These are phyloP conservation scores for Microbotryum saponariae DNA, from an alignment of 1,284 basidiomycete species.

Conservation along the genomic window DNA sequence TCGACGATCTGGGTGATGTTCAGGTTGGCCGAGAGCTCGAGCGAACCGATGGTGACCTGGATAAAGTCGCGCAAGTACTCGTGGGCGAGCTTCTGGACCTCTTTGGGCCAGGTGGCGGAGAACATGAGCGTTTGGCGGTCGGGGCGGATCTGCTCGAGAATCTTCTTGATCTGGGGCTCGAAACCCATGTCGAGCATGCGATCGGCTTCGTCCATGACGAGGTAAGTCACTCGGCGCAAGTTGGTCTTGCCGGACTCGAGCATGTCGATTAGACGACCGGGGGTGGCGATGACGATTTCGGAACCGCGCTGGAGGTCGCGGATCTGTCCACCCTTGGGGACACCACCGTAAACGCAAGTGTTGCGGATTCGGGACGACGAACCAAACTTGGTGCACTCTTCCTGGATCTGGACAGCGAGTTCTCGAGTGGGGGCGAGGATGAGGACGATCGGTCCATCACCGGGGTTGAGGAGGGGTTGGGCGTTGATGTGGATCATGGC, in stretches of 20 bases:
- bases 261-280: slow-evolving; percentile 87
- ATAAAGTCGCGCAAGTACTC: slow-evolving; percentile 95
- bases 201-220: slow-evolving; percentile 99
- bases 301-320: slow-evolving; percentile 94
- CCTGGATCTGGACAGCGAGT: slow-evolving; percentile 96
- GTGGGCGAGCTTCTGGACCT: slow-evolving; percentile 93
- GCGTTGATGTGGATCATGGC: slow-evolving; percentile 99
- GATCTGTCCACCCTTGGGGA: slow-evolving; percentile 96
- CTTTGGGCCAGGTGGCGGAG: slow-evolving; percentile 99
- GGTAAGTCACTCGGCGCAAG: slow-evolving; percentile 87
- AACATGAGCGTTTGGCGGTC: slow-evolving; percentile 78
- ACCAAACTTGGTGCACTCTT: slow-evolving; percentile 97
- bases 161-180: slow-evolving; percentile 98
- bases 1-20: slow-evolving; percentile 95
- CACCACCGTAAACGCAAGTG: slow-evolving; percentile 96
- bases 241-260: slow-evolving; percentile 93
- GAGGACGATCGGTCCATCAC: slow-evolving; percentile 94
- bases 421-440: slow-evolving; percentile 97
- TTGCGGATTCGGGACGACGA: slow-evolving; percentile 94
- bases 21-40: slow-evolving; percentile 97
- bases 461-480: slow-evolving; percentile 84
- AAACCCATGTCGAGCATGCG: slow-evolving; percentile 99
- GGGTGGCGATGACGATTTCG: slow-evolving; percentile 90
- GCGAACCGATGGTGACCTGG: slow-evolving; percentile 97
- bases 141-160: slow-evolving; percentile 89